Percentiles rank a stretch among this genome's conserved stretches.
Conservation (phyloP, 805 yeast genomes). For the Huiozyma sinensis region DNA sequence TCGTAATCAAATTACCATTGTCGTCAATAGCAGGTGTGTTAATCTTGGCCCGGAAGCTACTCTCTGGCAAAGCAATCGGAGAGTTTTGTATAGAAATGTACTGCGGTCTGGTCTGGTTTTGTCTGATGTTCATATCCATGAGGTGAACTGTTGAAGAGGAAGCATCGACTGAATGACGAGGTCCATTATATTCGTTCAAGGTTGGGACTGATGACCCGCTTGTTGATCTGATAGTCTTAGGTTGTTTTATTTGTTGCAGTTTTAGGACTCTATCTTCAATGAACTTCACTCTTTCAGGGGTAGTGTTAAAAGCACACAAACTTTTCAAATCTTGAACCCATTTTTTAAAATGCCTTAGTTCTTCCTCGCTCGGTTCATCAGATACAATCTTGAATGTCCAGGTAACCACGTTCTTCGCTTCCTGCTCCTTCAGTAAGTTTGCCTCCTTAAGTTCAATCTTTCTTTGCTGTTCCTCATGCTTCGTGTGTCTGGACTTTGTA, state of each 20-base stretch:
- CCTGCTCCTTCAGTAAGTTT: slow-evolving; percentile 2
- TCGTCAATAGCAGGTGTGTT: slow-evolving; percentile 31
- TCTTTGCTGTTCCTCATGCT: slow-evolving; percentile 4
- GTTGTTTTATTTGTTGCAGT: slow-evolving; percentile 9
- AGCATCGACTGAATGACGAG: background rate
- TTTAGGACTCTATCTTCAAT: slow-evolving; percentile 30
- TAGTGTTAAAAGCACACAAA: slow-evolving; percentile 37
- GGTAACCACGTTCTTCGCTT: slow-evolving; percentile 8
- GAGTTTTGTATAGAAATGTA: slow-evolving; percentile 18
- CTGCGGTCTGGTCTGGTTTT: slow-evolving; percentile 14
- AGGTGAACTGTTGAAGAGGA: background rate
- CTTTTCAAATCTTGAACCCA: slow-evolving; percentile 51
- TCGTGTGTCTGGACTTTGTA: slow-evolving; percentile 3
- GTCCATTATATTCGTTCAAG: background rate
- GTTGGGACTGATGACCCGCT: slow-evolving; percentile 3
- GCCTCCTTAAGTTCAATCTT: slow-evolving; percentile 3
- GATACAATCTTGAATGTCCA: slow-evolving; percentile 22
- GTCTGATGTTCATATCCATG: slow-evolving; percentile 1
- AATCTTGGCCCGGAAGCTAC: slow-evolving; percentile 12
- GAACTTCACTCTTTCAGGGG: slow-evolving; percentile 40
- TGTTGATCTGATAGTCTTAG: background rate
- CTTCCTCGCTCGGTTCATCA: slow-evolving; percentile 34
- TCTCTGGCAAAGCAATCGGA: slow-evolving; percentile 4
- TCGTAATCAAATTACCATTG: slow-evolving; percentile 28
- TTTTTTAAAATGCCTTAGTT: slow-evolving; percentile 33